Conservation (phyloP, 2,329 filamentous ascomycete species). For the Aureobasidium sp. region DNA sequence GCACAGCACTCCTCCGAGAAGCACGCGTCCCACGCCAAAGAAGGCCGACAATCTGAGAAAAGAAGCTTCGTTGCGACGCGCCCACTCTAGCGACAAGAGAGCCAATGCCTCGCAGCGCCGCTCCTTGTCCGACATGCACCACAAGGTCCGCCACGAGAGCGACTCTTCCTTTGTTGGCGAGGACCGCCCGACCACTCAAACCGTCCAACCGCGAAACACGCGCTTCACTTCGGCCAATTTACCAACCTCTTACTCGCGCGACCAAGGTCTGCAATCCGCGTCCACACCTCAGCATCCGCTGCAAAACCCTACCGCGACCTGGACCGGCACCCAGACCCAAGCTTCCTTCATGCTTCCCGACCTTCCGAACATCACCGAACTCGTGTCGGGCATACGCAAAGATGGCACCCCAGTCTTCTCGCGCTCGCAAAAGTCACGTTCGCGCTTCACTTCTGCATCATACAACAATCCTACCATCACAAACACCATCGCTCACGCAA, state of each 20-base stretch:
- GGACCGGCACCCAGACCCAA: constrained; percentile 42
- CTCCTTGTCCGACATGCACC: constrained; percentile 49
- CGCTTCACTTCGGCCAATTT: constrained; percentile 39
- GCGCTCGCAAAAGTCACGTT: constrained; percentile 42
- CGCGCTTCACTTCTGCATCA: constrained; percentile 46
- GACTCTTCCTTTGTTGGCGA: constrained; percentile 44
- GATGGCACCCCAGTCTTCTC: constrained; percentile 51
- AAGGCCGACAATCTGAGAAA: constrained; percentile 31
- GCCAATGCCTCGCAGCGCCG: constrained; percentile 30
- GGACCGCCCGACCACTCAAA: constrained; percentile 37
- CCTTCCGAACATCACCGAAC: constrained; percentile 52
- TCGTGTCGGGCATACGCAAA: constrained; percentile 51
- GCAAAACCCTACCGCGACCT: constrained; percentile 25
- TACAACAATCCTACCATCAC: constrained; percentile 20
- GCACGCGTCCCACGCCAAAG: constrained; percentile 23
- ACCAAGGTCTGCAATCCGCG: constrained; percentile 9
- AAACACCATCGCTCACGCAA: constrained; percentile 32
- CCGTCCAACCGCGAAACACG: constrained; percentile 42
- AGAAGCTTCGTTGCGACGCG: constrained; percentile 39
- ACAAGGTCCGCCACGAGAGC: constrained; percentile 44
- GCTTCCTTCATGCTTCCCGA: constrained; percentile 56
- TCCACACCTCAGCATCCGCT: constrained; percentile 20
- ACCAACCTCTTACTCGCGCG: constrained; percentile 7
- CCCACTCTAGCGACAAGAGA: constrained; percentile 27
- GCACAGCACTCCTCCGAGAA: constrained; percentile 32